phyloP scores from a whole-genome alignment of 257 asterid genomes.

The Lavandula angustifolia region DNA sequence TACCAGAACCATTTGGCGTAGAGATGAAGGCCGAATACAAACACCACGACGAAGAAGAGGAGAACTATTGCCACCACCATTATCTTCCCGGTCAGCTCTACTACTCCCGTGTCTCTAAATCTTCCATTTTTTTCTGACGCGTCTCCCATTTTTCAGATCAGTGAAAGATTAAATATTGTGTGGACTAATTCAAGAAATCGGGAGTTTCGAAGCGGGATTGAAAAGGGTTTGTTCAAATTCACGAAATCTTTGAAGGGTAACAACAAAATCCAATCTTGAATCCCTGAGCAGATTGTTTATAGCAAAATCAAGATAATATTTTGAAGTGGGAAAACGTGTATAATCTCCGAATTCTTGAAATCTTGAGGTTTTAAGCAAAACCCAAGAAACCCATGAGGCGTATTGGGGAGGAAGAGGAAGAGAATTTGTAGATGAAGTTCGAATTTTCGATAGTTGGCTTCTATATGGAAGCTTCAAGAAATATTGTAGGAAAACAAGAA shows the following conservation, averaged over 20 bases:
- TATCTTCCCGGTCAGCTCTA: slow-evolving; percentile 68
- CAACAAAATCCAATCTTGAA: slow-evolving; percentile 8
- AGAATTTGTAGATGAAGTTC: slow-evolving; percentile 29
- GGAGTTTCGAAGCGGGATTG: neutral
- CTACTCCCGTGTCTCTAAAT: slow-evolving; percentile 41
- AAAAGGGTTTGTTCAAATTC: slow-evolving; percentile 20
- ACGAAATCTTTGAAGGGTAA: neutral
- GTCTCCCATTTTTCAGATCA: slow-evolving; percentile 49
- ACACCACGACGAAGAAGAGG: slow-evolving; percentile 56
- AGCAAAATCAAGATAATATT: slow-evolving; percentile 20
- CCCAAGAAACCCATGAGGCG: slow-evolving; percentile 32
- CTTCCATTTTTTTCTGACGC: slow-evolving; percentile 28
- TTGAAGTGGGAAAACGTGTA: slow-evolving; percentile 13
- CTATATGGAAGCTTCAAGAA: neutral
- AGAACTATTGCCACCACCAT: slow-evolving; percentile 60
- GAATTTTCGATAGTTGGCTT: slow-evolving; percentile 22
- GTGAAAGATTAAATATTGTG: neutral
- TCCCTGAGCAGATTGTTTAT: slow-evolving; percentile 5
- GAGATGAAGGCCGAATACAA: slow-evolving; percentile 64
- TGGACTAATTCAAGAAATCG: neutral
- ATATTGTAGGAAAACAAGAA: neutral
- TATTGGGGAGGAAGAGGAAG: slow-evolving; percentile 30
- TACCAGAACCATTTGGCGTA: slow-evolving; percentile 79
- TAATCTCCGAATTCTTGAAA: slow-evolving; percentile 23
- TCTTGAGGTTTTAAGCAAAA: slow-evolving; percentile 29